Conservation (phyloP, 2,329 filamentous ascomycete genomes). For the Blastomyces parvus region DNA sequence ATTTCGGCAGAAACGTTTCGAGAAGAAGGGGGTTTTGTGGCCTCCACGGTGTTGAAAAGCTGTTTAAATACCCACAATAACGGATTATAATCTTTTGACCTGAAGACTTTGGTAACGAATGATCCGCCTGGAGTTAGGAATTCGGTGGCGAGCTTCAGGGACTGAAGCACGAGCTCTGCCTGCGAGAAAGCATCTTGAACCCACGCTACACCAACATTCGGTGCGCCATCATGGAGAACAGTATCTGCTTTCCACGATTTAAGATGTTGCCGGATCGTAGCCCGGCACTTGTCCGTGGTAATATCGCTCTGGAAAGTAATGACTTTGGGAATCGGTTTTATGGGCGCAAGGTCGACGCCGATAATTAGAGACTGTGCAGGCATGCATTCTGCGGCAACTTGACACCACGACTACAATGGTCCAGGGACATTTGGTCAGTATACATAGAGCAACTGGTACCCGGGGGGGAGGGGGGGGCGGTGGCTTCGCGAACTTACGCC, state of each 20-base stretch:
- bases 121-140: constrained; percentile 82
- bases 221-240: constrained; percentile 91
- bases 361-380: constrained; percentile 81
- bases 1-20: constrained; percentile 97
- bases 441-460: neutral
- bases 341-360: constrained; percentile 87
- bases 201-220: constrained; percentile 97
- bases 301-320: constrained; percentile 98
- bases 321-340: constrained; percentile 87
- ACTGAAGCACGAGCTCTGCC: constrained; percentile 81
- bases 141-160: constrained; percentile 87
- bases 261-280: constrained; percentile 77
- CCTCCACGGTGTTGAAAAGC: constrained; percentile 87
- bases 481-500: constrained; percentile 51
- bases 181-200: constrained; percentile 97
- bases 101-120: constrained; percentile 95
- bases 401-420: constrained; percentile 67
- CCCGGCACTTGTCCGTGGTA: constrained; percentile 89
- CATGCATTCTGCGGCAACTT: constrained; percentile 94
- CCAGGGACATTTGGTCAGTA: neutral
- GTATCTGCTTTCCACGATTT: constrained; percentile 96
- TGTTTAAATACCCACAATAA: constrained; percentile 97
- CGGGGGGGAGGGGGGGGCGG: neutral
- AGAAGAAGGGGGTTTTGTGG: constrained; percentile 92
- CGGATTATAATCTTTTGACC: constrained; percentile 93